Evolutionary conservation across 176 grass and related monocot species (phyloP).

Genomic region (Ananas comosus): DNA sequence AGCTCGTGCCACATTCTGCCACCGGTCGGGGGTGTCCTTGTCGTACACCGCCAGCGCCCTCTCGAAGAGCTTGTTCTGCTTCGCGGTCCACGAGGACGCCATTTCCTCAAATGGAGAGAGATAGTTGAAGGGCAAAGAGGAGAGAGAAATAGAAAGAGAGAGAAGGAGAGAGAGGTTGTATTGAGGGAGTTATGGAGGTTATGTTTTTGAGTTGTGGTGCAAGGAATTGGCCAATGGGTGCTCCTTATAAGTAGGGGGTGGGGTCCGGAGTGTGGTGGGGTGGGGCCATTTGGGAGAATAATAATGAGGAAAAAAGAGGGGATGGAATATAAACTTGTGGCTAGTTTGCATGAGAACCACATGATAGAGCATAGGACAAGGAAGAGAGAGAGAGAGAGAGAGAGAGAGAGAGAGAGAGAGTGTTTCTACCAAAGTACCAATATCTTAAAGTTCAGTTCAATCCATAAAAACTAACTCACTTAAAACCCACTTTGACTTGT

Average conservation of each 20-base stretch:
- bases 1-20: conserved; percentile 46
- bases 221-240: conserved; percentile 19
- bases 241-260: conserved; percentile 46
- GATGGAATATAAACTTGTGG: neutral
- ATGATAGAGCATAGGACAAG: conserved; percentile 23
- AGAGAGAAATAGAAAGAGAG: neutral
- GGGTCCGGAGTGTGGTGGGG: neutral
- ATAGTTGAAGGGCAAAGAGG: conserved; percentile 12
- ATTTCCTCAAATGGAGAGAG: conserved; percentile 15
- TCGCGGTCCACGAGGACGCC: conserved; percentile 31
- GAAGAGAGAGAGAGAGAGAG: neutral
- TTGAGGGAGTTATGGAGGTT: conserved; percentile 1
- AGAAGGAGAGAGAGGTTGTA: neutral
- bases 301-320: conserved; percentile 15
- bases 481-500: too few relatives aligned
- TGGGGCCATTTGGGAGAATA: conserved; percentile 42
- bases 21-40: conserved; percentile 38
- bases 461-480: too few relatives aligned
- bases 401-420: neutral
- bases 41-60: conserved; percentile 32
- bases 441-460: conserved; percentile 1
- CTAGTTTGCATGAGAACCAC: conserved; percentile 31
- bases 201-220: conserved; percentile 28
- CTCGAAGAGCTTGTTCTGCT: conserved; percentile 52
- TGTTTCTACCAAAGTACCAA: conserved; percentile 12